Conservation (phyloP, 2,329 filamentous ascomycete species). For the Trichoderma atroviride region DNA sequence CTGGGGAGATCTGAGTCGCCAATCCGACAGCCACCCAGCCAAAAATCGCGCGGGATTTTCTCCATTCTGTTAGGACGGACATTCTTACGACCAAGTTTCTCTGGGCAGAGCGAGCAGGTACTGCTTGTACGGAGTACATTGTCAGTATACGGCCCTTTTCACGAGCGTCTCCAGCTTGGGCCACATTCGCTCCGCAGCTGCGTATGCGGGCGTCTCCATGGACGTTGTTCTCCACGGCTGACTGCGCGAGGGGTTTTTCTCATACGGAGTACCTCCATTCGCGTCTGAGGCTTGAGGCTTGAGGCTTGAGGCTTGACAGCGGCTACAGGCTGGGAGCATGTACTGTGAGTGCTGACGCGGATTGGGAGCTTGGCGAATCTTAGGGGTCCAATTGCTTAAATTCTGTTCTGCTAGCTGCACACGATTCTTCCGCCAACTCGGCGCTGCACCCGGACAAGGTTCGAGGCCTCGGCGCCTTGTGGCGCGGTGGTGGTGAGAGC, state of each 20-base stretch:
- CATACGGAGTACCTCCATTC: not conserved
- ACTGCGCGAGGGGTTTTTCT: not conserved
- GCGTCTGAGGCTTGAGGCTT: not conserved
- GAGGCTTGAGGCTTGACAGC: not conserved
- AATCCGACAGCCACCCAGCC: conserved; percentile 11
- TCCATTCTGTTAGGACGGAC: not conserved
- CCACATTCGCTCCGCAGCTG: conserved; percentile 25
- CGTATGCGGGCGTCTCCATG: conserved; percentile 17
- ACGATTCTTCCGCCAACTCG: conserved; percentile 17
- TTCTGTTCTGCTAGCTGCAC: conserved; percentile 1
- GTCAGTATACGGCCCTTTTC: conserved; percentile 26
- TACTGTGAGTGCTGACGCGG: conserved; percentile 11
- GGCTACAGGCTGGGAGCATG: conserved; percentile 16
- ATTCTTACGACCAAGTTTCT: conserved; percentile 10
- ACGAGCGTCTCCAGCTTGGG: conserved; percentile 18
- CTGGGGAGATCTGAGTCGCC: conserved; percentile 18
- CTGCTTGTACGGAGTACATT: conserved; percentile 1
- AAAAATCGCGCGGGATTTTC: conserved; percentile 24
- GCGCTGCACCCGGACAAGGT: conserved; percentile 23
- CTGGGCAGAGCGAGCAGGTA: not conserved
- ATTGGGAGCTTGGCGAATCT: conserved; percentile 12
- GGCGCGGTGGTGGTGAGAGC: conserved; percentile 20
- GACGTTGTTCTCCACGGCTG: conserved; percentile 15
- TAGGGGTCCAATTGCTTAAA: conserved; percentile 17
- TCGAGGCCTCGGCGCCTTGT: conserved; percentile 25